phyloP scores from a whole-genome alignment of 352 stramenopile species.

The Pythium phragmiticola region DNA sequence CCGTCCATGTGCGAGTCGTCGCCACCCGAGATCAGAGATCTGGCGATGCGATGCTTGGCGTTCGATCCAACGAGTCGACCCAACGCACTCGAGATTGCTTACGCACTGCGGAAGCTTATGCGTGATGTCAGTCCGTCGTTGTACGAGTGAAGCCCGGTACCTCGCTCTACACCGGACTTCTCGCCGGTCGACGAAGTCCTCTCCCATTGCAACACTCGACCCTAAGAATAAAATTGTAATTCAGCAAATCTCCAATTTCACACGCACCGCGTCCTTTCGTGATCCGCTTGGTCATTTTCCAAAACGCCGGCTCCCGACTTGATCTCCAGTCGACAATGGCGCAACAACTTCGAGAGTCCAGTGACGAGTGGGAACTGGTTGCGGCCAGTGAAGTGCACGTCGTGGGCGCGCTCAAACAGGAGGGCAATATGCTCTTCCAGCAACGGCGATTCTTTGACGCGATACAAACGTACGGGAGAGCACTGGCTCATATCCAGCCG shows the following conservation, averaged over 20 bases:
- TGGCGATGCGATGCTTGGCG: neutral
- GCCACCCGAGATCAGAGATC: neutral
- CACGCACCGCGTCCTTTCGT: conserved; percentile 5
- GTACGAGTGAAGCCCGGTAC: neutral
- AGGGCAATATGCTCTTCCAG: conserved; percentile 66
- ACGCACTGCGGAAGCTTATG: neutral
- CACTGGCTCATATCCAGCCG: conserved; percentile 12
- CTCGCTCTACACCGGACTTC: too few species aligned
- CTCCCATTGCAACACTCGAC: too few species aligned
- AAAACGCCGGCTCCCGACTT: neutral
- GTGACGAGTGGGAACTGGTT: conserved; percentile 32
- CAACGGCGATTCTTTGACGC: conserved; percentile 41
- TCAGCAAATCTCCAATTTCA: neutral
- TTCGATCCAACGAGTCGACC: neutral
- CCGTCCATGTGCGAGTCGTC: neutral
- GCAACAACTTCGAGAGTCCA: conserved; percentile 7
- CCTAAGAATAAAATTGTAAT: conserved; percentile 1
- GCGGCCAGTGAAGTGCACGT: conserved; percentile 27
- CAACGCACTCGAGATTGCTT: neutral
- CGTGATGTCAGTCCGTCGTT: neutral
- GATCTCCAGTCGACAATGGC: neutral
- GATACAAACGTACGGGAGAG: conserved; percentile 42
- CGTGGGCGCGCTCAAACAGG: conserved; percentile 46
- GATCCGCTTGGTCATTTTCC: neutral
- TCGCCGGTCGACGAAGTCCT: too few species aligned